Base-by-base conservation (phyloP, 148 eudicot species). In the Fagopyrum esculentum region DNA sequence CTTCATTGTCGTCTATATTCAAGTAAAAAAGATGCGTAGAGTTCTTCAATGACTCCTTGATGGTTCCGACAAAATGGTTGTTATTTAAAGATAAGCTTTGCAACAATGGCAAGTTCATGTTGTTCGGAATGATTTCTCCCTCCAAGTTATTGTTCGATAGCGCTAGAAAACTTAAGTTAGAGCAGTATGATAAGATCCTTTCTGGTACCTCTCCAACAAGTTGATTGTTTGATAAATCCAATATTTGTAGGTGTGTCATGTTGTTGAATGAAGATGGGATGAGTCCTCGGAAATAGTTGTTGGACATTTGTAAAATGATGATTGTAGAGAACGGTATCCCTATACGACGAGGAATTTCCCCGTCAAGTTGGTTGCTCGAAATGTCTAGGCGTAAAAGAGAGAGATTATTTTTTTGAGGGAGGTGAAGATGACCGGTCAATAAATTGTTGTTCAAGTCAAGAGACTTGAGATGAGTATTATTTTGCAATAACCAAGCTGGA, bases 301-400 rank as follows among this genome's bases (percentile, higher is more conserved):
- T 49, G 9, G 52, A 8, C 52, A 49, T 49, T 7, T 49, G 52
- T 49, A 49, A 49, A 9, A 49, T 13, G 3, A 2, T 4, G 82
- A 54, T 3, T 55, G 13, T 48, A 75, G 16, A 6, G 12, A 26
- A 22, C 9, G 52, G 9, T 3, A 3, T 49, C 52, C 59, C 60
- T 10, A 73, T n/a, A 59, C 61, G 35, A 13, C 2, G 3, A 44
- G 82, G 82, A 3, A 80, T 17, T 44, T 70, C 6, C 8, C 82
- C 79, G 11, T 15, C 11, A 16, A 80, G 6, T 4, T 63, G 12
- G 35, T 80, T 80, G 1, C 16, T 43, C 6, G 77, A 45, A 22
- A 76, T 40, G 0, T 2, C 40, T 9, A 72, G 5, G 17, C 30
- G 2, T 76, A 7, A 10, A 6, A 76, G 9, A n/a, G 15, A 47